Evolutionary conservation across 2,329 filamentous ascomycete genomes (phyloP), one percentile per base, ranked within the genome.

Genomic region (Dactylellina leptospora): DNA sequence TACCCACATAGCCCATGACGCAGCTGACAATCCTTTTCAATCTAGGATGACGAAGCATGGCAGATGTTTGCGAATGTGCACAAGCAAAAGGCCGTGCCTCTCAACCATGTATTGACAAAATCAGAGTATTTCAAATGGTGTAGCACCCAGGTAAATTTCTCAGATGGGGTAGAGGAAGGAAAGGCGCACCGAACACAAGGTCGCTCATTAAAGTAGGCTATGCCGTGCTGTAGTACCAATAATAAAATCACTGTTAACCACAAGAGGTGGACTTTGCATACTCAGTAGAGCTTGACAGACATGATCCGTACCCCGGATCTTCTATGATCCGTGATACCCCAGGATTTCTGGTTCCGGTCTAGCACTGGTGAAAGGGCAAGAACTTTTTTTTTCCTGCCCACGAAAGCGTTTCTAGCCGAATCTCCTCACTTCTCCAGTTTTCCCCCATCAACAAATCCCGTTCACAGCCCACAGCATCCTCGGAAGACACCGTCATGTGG

Each of bases 21-120:
- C 36, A 16, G 10, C 40, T 45, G 18, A 45, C 16, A 18, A 9
- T 20, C 3, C 16, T 18, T 40, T 3, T 5, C 36, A 20, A 45
- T 23, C 40, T 16, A 70, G 64, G 64, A 70, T 20, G 64, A 70
- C 28, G 64, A 70, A 20, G 56, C 64, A 40, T 70, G 64, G 64
- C 64, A 70, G 22, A 70, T 70, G 64, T 70, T 70, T 25, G 64
- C 64, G 18, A 70, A 70, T 38, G 56, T 70, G 36, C 64, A 70
- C 56, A 70, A 56, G 13, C 64, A 70, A 25, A 8, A 48, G 18
- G 30, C 56, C 1, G 30, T 42, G 16, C 64, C 64, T 27, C n/a
- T 70, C 23, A 70, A 70, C 20, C 61, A 55, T 27, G 56, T 62
- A 9, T 55, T 70, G 20, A 61, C 64, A 20, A 56, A 51, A 11